Base-by-base conservation (phyloP, 2,329 filamentous ascomycete genomes). In the Westerdykella sp. region DNA sequence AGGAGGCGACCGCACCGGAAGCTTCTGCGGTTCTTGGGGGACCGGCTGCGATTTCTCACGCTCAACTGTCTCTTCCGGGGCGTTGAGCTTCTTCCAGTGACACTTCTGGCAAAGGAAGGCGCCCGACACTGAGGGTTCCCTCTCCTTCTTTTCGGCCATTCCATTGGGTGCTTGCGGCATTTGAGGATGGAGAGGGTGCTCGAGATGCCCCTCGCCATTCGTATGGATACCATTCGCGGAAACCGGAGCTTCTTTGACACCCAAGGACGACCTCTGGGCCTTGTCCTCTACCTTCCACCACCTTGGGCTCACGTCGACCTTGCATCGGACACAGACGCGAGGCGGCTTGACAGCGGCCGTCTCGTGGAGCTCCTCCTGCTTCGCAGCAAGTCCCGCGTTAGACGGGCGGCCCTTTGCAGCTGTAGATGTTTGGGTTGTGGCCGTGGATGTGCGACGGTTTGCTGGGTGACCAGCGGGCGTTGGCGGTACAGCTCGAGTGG, bases 261-360 rank as follows among this genome's bases (percentile, higher is more conserved):
- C 40, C 23, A 43, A 51, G 40, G 46, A 23, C 12, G 34, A 37
- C 37, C 48, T 48, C 25, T 47, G 41, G 14, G 40, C n/a, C 25
- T 42, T 36, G 11, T 55, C 56, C 23, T 67, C 58, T 12, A 55
- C 45, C 40, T 61, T 63, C 66, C 63, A 74, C 73, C 73, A 75
- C 57, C 78, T 83, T 4, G 84, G 85, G 54, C 83, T 88, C 40
- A 84, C 77, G 58, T 89, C 83, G 44, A 84, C 76, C 11, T 69
- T 63, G 56, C 73, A 75, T 40, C 66, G 68, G 18, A 56, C 60
- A 44, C 73, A 75, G 46, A 62, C 65, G 15, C 67, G 65, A 38
- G 67, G 65, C 7, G 49, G 40, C 45, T 59, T 59, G 16, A 54
- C 51, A 11, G 47, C 51, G 32, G 59, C 43, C 13, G 59, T 55